phyloP scores from a whole-genome alignment of 306 rosid genomes.

The Castanopsis chinensis region DNA sequence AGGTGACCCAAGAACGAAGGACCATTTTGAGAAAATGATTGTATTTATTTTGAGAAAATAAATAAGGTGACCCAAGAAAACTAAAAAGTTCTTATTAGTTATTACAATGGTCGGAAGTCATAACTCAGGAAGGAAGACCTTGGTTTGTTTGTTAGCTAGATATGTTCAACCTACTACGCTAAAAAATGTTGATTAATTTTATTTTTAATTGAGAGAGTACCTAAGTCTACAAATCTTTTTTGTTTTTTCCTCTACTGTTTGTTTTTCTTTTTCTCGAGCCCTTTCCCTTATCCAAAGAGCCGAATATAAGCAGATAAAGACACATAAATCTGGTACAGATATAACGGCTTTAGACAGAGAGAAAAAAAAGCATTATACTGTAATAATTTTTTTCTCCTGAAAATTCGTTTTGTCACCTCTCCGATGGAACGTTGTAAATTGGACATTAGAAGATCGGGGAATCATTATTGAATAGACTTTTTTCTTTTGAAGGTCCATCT shows the following conservation, averaged over 20 bases:
- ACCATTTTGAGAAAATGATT: background rate
- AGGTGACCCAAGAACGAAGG: background rate
- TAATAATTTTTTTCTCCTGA: background rate
- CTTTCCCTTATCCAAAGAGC: background rate
- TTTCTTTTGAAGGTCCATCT: background rate
- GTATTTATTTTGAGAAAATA: too few relatives aligned
- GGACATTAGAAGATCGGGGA: constrained; percentile 10
- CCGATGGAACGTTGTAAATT: constrained; percentile 29
- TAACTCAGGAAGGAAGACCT: too few relatives aligned
- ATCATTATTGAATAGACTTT: background rate
- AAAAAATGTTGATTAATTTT: background rate
- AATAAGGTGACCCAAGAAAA: background rate
- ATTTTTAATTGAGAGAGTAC: background rate
- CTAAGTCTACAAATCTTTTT: too few relatives aligned
- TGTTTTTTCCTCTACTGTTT: background rate
- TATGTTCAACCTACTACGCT: background rate
- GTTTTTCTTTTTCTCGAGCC: background rate
- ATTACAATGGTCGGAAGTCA: too few relatives aligned
- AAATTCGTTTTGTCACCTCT: constrained; percentile 25
- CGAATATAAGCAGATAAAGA: background rate
- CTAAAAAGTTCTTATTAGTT: too few relatives aligned
- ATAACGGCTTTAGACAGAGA: background rate
- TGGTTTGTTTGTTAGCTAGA: too few relatives aligned
- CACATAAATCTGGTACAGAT: background rate
- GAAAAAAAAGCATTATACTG: background rate